Evolutionary conservation across 1,139 yeast species (phyloP).

Genomic region (Blastobotrys raffinosifermentans): DNA sequence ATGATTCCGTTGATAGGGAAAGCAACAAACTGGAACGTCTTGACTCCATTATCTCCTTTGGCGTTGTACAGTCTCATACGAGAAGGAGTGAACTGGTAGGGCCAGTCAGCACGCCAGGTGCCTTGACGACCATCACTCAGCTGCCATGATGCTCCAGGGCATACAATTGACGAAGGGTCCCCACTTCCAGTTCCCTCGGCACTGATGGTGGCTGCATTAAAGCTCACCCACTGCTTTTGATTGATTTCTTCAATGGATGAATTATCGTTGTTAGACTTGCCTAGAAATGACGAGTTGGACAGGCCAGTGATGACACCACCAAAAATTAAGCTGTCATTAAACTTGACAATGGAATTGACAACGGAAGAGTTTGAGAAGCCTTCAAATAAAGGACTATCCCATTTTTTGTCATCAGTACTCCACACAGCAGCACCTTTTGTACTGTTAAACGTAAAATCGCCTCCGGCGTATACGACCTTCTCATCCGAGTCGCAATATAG

Average conservation of each 20-base stretch:
- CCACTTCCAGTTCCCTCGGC: slow-evolving; percentile 44
- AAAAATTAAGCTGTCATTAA: slow-evolving; percentile 54
- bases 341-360: slow-evolving; percentile 59
- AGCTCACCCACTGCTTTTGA: slow-evolving; percentile 57
- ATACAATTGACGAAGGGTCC: slow-evolving; percentile 44
- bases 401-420: slow-evolving; percentile 41
- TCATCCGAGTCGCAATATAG: slow-evolving; percentile 45
- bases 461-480: slow-evolving; percentile 69
- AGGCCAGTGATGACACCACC: slow-evolving; percentile 71
- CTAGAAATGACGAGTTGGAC: slow-evolving; percentile 40
- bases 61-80: slow-evolving; percentile 64
- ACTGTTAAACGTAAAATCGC: slow-evolving; percentile 53
- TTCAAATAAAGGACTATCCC: slow-evolving; percentile 56
- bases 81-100: slow-evolving; percentile 58
- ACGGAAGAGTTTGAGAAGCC: slow-evolving; percentile 65
- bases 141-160: slow-evolving; percentile 65
- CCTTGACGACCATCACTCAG: slow-evolving; percentile 49
- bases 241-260: slow-evolving; percentile 39
- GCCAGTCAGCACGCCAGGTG: slow-evolving; percentile 61
- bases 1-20: slow-evolving; percentile 82
- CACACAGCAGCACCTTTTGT: slow-evolving; percentile 65
- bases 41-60: slow-evolving; percentile 47
- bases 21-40: slow-evolving; percentile 66
- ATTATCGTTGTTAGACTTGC: slow-evolving; percentile 8
- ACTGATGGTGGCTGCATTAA: slow-evolving; percentile 54